These are phyloP conservation scores for Penicillium silybi DNA, from an alignment of 495 filamentous ascomycete genomes.

Conservation along the genomic window DNA sequence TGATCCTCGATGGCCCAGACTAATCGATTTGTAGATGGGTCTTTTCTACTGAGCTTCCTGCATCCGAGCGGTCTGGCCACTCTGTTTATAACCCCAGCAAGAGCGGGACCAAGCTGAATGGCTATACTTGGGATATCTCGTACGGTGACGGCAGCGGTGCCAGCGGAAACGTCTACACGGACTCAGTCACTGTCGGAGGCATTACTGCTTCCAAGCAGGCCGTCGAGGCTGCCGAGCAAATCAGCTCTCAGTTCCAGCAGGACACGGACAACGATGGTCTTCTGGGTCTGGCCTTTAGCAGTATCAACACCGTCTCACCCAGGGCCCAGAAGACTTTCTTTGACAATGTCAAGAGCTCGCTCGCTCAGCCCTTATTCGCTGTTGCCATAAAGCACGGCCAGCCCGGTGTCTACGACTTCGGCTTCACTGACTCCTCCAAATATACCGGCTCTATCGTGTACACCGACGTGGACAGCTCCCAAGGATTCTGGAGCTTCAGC, in stretches of 20 bases:
- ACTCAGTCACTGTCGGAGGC: constrained; percentile 63
- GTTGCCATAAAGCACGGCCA: constrained; percentile 57
- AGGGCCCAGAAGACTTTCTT: constrained; percentile 62
- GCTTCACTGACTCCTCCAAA: constrained; percentile 59
- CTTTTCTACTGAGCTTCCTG: constrained; percentile 44
- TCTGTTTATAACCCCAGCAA: constrained; percentile 54
- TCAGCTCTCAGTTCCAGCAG: constrained; percentile 56
- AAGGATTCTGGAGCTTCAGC: constrained; percentile 69
- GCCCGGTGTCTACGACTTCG: constrained; percentile 69
- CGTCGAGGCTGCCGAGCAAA: constrained; percentile 58
- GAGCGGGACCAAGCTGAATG: constrained; percentile 42
- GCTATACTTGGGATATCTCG: constrained; percentile 58
- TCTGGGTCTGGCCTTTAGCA: constrained; percentile 68
- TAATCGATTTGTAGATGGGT: constrained; percentile 37
- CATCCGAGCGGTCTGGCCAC: constrained; percentile 51
- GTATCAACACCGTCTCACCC: constrained; percentile 63
- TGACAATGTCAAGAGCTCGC: constrained; percentile 54
- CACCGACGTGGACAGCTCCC: constrained; percentile 45
- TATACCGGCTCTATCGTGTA: constrained; percentile 63
- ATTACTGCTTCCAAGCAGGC: constrained; percentile 58
- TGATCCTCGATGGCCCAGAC: background rate
- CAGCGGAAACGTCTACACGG: constrained; percentile 60
- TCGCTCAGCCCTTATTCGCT: constrained; percentile 62
- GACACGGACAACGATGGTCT: constrained; percentile 62
- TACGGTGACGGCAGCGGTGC: constrained; percentile 70